Percentiles rank a stretch among this genome's conserved stretches.
Conservation (phyloP, 1,284 basidiomycete genomes). For the Malassezia psittaci region DNA sequence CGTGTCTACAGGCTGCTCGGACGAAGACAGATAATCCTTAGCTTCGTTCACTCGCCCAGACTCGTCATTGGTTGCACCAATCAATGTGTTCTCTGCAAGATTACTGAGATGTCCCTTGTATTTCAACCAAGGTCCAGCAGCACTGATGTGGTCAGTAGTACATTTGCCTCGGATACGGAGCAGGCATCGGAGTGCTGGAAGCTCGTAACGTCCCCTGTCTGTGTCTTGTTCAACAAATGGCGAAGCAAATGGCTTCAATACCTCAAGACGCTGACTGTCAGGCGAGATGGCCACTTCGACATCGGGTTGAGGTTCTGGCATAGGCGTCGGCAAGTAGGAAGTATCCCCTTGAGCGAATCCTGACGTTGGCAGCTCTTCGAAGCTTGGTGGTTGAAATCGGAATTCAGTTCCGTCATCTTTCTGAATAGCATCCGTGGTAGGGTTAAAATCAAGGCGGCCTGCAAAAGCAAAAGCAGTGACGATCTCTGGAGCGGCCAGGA, state of each 20-base stretch:
- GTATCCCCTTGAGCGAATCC: slow-evolving; percentile 74
- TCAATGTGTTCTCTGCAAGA: slow-evolving; percentile 79
- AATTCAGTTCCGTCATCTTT: slow-evolving; percentile 66
- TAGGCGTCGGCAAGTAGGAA: slow-evolving; percentile 67
- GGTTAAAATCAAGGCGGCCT: slow-evolving; percentile 88
- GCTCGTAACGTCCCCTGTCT: slow-evolving; percentile 56
- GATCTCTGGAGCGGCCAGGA: slow-evolving; percentile 90
- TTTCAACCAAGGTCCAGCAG: slow-evolving; percentile 68
- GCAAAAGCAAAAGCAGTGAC: slow-evolving; percentile 90
- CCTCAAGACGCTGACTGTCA: slow-evolving; percentile 59
- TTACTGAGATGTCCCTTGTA: slow-evolving; percentile 88
- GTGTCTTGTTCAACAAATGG: slow-evolving; percentile 56
- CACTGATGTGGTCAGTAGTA: slow-evolving; percentile 65
- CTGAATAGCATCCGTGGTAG: slow-evolving; percentile 68
- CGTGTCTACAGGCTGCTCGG: slow-evolving; percentile 26
- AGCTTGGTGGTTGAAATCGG: slow-evolving; percentile 73
- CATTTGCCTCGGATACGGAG: slow-evolving; percentile 92
- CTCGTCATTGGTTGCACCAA: slow-evolving; percentile 48
- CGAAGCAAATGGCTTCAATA: slow-evolving; percentile 72
- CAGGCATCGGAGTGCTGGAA: slow-evolving; percentile 61
- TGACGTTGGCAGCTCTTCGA: slow-evolving; percentile 68
- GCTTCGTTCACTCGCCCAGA: slow-evolving; percentile 50
- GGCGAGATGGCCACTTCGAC: slow-evolving; percentile 62
- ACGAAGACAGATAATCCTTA: slow-evolving; percentile 32
- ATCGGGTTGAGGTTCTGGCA: slow-evolving; percentile 59